Evolutionary conservation across 371 early-diverging fungal species (phyloP), one percentile per base, ranked within the genome.

Genomic region (Mucor lusitanicus): DNA sequence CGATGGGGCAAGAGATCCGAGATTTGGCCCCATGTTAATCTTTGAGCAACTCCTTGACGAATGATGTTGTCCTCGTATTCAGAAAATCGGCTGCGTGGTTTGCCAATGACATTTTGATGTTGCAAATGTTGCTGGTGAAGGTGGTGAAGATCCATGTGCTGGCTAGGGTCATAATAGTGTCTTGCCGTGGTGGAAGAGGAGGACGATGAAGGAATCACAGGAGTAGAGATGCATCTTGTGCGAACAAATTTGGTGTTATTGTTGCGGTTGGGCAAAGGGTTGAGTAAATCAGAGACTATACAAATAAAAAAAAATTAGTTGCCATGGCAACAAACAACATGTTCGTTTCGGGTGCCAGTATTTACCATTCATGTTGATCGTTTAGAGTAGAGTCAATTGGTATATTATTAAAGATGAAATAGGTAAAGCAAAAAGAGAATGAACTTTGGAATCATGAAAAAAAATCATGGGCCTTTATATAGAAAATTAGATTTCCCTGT

Each of bases 11-110:
- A 58, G 9, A 73, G 66, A 23, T 65, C 72, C 2, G 83, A 80
- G 55, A 83, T 83, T 63, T 80, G 79, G 6, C 79, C 76, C 83
- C 83, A 83, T 7, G 83, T 80, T 62, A 83, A 59, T 3, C 79
- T 74, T 44, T 75, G 73, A 57, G 80, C 80, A 39, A 77, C 80
- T 46, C 83, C 83, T 61, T 80, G 69, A 53, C 78, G 76, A 21
- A 83, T 83, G 19, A 83, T 70, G 19, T 72, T 74, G 48, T 83
- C 83, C 68, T 83, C 83, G 6, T 71, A 39, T 32, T 75, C 74
- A 27, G 83, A 80, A 59, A 83, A 83, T 58, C 83, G 67, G 59
- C 80, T 80, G 28, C 83, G 77, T 9, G 83, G 74, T 50, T 80
- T 83, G 19, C 78, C 73, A 40, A 72, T 48, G 28, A 64, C 33